A percentile compares a stretch with the other conserved stretches of the same genome.
Conservation (phyloP, 73 alveolate genomes). For the Paramecium sexaurelia region DNA sequence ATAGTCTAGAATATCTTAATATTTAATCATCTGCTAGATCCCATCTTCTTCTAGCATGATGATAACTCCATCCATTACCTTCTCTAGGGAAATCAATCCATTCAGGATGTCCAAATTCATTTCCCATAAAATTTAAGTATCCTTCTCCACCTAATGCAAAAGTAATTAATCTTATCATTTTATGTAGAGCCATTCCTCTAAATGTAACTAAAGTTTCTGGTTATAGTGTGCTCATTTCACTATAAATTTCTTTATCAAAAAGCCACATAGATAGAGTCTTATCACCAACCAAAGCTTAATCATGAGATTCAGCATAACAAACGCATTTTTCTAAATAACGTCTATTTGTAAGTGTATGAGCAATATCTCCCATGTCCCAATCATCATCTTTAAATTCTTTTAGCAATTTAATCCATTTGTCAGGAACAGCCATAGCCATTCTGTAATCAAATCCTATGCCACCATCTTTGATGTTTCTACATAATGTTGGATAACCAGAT, state of each 20-base stretch:
- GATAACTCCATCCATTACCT: conserved; percentile 95
- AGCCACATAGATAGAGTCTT: conserved; percentile 96
- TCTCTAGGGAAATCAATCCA: conserved; percentile 99
- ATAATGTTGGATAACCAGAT: conserved; percentile 97
- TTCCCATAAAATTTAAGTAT: conserved; percentile 97
- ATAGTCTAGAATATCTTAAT: conserved; percentile 30
- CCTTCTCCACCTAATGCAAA: conserved; percentile 97
- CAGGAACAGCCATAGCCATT: conserved; percentile 96
- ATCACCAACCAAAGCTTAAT: conserved; percentile 98
- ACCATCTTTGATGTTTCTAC: conserved; percentile 95
- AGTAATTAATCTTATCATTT: conserved; percentile 93
- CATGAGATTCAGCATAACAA: conserved; percentile 98
- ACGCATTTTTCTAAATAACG: conserved; percentile 93
- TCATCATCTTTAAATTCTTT: conserved; percentile 95
- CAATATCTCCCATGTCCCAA: conserved; percentile 95
- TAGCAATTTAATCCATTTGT: conserved; percentile 79
- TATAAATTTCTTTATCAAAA: conserved; percentile 90
- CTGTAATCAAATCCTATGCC: conserved; percentile 99
- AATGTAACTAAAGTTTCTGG: conserved; percentile 84
- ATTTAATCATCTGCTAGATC: conserved; percentile 88
- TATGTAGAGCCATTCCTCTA: conserved; percentile 98
- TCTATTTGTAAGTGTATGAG: conserved; percentile 89
- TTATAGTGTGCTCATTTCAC: conserved; percentile 78
- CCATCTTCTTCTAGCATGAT: conserved; percentile 97
- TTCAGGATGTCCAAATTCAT: conserved; percentile 99